Conservation (phyloP, 495 filamentous ascomycete species). For the Penicillium cosmopolitanum region DNA sequence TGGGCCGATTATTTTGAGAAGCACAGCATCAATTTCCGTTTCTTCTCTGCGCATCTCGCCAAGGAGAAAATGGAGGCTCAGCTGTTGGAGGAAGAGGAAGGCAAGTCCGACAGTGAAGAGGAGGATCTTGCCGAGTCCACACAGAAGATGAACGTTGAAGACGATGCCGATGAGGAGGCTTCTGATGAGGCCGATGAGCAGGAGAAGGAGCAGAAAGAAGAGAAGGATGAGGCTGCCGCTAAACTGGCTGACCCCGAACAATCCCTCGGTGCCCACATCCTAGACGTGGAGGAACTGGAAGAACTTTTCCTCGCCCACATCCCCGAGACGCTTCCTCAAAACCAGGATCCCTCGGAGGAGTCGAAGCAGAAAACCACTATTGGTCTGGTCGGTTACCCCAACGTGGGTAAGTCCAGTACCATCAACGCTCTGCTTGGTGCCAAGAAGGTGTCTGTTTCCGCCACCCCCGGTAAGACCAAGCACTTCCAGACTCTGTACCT, state of each 20-base stretch:
- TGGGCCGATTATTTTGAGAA: conserved; percentile 91
- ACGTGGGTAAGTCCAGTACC: conserved; percentile 98
- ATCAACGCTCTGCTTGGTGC: conserved; percentile 98
- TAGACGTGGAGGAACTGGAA: conserved; percentile 92
- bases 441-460: conserved; percentile 97
- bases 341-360: conserved; percentile 42
- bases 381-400: conserved; percentile 96
- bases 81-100: conserved; percentile 50
- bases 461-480: conserved; percentile 98
- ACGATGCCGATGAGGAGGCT: conserved; percentile 40
- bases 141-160: conserved; percentile 43
- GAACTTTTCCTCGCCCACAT: conserved; percentile 79
- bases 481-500: conserved; percentile 99
- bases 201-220: conserved; percentile 15
- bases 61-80: conserved; percentile 82
- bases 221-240: conserved; percentile 25
- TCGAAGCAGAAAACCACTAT: conserved; percentile 71
- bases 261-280: conserved; percentile 70
- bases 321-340: conserved; percentile 49
- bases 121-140: conserved; percentile 44
- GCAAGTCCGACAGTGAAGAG: conserved; percentile 51
- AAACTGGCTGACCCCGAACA: conserved; percentile 31
- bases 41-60: conserved; percentile 93
- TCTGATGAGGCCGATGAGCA: conserved; percentile 26
- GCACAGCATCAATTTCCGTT: conserved; percentile 82